phyloP scores from a whole-genome alignment of 805 yeast species.

The Kluyveromyces aestuarii region DNA sequence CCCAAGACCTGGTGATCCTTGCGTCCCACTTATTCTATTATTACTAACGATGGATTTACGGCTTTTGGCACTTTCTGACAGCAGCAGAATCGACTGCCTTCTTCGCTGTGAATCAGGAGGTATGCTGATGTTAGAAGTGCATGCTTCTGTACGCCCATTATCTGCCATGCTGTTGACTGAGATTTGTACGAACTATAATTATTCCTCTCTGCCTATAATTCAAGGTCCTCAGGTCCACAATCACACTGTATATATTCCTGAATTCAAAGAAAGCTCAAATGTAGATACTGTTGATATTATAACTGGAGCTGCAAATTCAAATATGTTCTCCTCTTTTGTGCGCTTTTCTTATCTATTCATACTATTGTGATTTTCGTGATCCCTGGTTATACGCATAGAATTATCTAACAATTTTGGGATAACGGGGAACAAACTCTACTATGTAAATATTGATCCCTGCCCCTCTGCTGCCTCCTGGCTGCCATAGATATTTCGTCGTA shows the following conservation, averaged over 20 bases:
- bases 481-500: not conserved
- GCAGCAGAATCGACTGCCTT: slow-evolving; percentile 10
- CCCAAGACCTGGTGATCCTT: slow-evolving; percentile 4
- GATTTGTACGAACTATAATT: not conserved
- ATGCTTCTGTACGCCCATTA: not conserved
- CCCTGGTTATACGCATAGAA: no score
- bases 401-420: no score
- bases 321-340: no score
- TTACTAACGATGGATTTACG: slow-evolving; percentile 4
- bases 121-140: slow-evolving; percentile 6
- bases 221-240: not conserved
- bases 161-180: not conserved
- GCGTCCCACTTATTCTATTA: not conserved
- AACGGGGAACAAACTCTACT: no score
- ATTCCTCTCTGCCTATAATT: not conserved
- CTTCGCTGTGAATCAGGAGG: slow-evolving; percentile 6
- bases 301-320: no score
- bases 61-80: slow-evolving; percentile 11
- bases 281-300: no score
- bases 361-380: no score
- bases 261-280: not conserved
- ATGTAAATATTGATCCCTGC: no score
- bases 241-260: not conserved
- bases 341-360: no score
- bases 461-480: not conserved